A percentile compares a stretch with the other conserved stretches of the same genome.
phyloP scores from a whole-genome alignment of 73 alveolate species.

The Paramecium octaurelia region DNA sequence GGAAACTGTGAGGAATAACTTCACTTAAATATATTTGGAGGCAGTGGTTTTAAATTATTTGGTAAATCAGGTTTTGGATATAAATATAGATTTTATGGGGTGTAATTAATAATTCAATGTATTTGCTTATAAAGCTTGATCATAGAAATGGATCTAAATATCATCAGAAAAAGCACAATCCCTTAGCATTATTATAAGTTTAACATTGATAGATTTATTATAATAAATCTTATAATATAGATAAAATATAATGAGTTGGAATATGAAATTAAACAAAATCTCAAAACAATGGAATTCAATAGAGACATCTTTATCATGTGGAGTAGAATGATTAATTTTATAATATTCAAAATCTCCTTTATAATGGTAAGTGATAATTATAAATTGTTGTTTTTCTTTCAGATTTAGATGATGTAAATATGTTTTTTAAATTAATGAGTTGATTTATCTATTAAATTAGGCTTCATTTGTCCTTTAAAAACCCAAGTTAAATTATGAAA shows the following conservation, averaged over 20 bases:
- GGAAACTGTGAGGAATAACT: constrained; percentile 77
- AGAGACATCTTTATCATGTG: too few species aligned
- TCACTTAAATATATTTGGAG: constrained; percentile 57
- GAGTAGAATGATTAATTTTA: too few species aligned
- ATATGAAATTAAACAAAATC: too few species aligned
- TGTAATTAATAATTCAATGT: not conserved
- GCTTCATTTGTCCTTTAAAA: not conserved
- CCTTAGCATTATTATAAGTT: not conserved
- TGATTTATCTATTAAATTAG: too few species aligned
- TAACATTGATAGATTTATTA: not conserved
- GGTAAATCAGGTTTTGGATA: constrained; percentile 81
- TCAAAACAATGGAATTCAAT: too few species aligned
- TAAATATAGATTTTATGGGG: constrained; percentile 10
- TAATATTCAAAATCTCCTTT: too few species aligned
- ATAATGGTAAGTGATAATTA: too few species aligned
- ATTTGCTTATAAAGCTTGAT: not conserved
- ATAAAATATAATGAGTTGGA: too few species aligned
- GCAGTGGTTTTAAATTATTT: constrained; percentile 84
- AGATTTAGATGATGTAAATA: not conserved
- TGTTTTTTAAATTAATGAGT: not conserved
- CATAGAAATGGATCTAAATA: not conserved
- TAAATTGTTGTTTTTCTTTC: too few species aligned
- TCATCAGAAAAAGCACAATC: not conserved
- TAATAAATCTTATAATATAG: not conserved
- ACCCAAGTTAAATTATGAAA: not conserved